Evolutionary conservation across 768 basidiomycete genomes (phyloP).

Genomic region (Hygrophorus russula): DNA sequence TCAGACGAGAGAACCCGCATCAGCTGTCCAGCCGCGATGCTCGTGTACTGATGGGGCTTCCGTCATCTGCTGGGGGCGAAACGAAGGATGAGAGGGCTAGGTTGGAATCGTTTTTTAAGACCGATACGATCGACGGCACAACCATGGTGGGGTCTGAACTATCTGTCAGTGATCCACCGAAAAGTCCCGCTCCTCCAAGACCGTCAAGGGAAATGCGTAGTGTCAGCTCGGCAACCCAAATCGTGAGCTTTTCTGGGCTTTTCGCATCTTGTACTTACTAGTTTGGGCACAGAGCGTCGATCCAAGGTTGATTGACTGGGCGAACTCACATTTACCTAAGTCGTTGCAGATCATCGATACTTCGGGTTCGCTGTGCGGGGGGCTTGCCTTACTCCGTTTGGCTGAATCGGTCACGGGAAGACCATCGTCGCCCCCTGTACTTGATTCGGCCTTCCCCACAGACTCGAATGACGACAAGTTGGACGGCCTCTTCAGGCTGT

Average conservation of each 20-base stretch:
- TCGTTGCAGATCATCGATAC: conserved; percentile 44
- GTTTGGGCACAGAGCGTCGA: conserved; percentile 25
- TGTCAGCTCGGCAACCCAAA: conserved; percentile 10
- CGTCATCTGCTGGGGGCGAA: conserved; percentile 19
- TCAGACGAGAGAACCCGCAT: conserved; percentile 76
- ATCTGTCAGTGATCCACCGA: conserved; percentile 8
- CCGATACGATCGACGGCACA: conserved; percentile 17
- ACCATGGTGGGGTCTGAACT: background rate
- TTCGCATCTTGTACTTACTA: background rate
- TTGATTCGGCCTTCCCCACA: conserved; percentile 68
- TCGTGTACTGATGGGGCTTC: conserved; percentile 58
- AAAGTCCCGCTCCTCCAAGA: conserved; percentile 40
- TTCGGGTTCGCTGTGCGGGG: conserved; percentile 38
- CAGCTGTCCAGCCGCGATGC: conserved; percentile 75
- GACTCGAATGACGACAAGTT: conserved; percentile 66
- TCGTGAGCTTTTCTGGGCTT: conserved; percentile 7
- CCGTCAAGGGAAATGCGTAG: conserved; percentile 58
- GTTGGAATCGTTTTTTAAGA: conserved; percentile 47
- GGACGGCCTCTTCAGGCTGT: conserved; percentile 78
- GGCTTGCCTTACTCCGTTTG: conserved; percentile 73
- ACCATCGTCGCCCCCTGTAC: conserved; percentile 57
- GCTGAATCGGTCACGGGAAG: conserved; percentile 71
- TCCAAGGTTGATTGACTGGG: conserved; percentile 68
- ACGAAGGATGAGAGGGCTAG: conserved; percentile 35
- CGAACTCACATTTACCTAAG: conserved; percentile 71